Evolutionary conservation across 176 grass and related monocot species (phyloP).

Genomic region (Hsuehochloa calcarea): DNA sequence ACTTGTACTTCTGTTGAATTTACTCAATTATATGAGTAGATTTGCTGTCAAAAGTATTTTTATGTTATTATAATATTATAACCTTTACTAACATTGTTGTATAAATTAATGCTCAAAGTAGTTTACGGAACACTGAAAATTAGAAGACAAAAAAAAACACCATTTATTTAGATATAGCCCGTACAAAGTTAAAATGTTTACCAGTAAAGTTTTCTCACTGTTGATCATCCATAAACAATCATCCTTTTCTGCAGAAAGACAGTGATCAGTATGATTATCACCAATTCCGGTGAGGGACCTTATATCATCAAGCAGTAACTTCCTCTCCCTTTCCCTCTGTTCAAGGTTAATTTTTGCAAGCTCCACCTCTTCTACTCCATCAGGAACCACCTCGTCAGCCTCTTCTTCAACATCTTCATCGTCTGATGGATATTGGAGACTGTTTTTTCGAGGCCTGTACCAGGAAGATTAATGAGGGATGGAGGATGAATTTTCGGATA

Average conservation of each 20-base stretch:
- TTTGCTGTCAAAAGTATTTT: conserved; percentile 1
- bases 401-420: conserved; percentile 99
- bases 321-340: conserved; percentile 80
- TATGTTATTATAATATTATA: conserved; percentile 5
- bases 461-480: conserved; percentile 15
- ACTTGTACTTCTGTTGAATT: no score
- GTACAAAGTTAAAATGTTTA: conserved; percentile 42
- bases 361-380: conserved; percentile 99
- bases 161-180: conserved; percentile 4
- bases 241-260: conserved; percentile 52
- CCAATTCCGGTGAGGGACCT: conserved; percentile 60
- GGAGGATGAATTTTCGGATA: conserved; percentile 21
- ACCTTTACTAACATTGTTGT: background rate
- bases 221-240: conserved; percentile 88
- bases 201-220: conserved; percentile 58
- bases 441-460: conserved; percentile 86
- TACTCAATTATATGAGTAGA: background rate
- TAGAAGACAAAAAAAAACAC: background rate
- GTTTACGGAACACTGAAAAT: background rate
- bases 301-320: conserved; percentile 92
- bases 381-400: conserved; percentile 96
- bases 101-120: conserved; percentile 7
- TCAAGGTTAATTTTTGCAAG: conserved; percentile 94
- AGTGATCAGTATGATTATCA: conserved; percentile 51
- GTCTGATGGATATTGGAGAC: conserved; percentile 88